Percentiles rank a stretch among this genome's conserved stretches.
Evolutionary conservation across 1,139 yeast genomes (phyloP).

Genomic region (Blastobotrys arbuscula): DNA sequence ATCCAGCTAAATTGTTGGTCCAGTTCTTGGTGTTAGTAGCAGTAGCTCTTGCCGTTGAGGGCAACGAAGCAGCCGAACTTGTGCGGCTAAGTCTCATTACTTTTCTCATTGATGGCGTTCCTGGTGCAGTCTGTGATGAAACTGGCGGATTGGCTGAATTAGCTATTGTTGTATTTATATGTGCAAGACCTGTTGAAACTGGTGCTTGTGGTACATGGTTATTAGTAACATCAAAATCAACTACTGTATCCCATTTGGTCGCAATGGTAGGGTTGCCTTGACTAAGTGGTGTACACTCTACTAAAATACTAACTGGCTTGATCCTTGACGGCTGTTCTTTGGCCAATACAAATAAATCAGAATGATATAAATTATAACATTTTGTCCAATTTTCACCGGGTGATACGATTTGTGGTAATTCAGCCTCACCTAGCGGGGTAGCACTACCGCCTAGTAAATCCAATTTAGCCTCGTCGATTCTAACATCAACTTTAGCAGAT

Average conservation of each 20-base stretch:
- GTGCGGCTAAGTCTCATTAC: slow-evolving; percentile 10
- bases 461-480: slow-evolving; percentile 37
- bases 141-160: neutral
- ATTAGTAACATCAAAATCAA: slow-evolving; percentile 51
- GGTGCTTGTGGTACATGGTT: slow-evolving; percentile 32
- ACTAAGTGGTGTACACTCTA: slow-evolving; percentile 22
- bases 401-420: slow-evolving; percentile 31
- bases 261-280: slow-evolving; percentile 35
- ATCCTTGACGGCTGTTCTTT: slow-evolving; percentile 18
- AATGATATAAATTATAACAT: slow-evolving; percentile 26
- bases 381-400: slow-evolving; percentile 34
- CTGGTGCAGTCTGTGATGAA: slow-evolving; percentile 10
- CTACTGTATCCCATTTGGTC: slow-evolving; percentile 56
- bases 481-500: slow-evolving; percentile 30
- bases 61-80: slow-evolving; percentile 14
- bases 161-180: neutral
- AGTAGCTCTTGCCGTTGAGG: slow-evolving; percentile 6
- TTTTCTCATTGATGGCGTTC: slow-evolving; percentile 12
- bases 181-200: neutral
- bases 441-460: slow-evolving; percentile 41
- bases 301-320: slow-evolving; percentile 25
- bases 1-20: slow-evolving; percentile 33
- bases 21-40: neutral
- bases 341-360: slow-evolving; percentile 22
- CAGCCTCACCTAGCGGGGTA: slow-evolving; percentile 33